A percentile compares a stretch with the other conserved stretches of the same genome.
phyloP scores from a whole-genome alignment of 202 grass and related monocot genomes.

The Elaeis oleifera region DNA sequence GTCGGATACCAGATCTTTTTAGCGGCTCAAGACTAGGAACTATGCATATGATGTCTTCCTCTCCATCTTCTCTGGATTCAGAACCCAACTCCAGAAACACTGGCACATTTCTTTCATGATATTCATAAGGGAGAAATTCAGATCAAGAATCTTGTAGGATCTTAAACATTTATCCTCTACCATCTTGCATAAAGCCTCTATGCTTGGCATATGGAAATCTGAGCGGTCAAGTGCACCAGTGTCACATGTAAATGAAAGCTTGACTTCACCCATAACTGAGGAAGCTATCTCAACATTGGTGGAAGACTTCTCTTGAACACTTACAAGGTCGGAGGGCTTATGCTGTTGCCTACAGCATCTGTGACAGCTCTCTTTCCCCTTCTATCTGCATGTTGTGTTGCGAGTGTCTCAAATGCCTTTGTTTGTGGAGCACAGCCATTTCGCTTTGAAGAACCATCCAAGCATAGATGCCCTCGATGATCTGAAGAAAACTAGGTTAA shows the following conservation, averaged over 20 bases:
- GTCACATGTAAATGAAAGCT: conserved; percentile 48
- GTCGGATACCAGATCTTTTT: conserved; percentile 4
- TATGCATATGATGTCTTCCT: conserved; percentile 13
- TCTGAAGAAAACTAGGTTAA: too few relatives aligned
- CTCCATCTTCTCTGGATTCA: conserved; percentile 25
- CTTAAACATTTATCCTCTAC: conserved; percentile 49
- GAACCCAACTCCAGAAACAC: conserved; percentile 28
- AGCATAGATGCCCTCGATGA: too few relatives aligned
- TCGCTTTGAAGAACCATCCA: too few relatives aligned
- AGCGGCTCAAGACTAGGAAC: conserved; percentile 6
- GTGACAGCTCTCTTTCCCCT: conserved; percentile 1
- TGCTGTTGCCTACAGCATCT: conserved; percentile 5
- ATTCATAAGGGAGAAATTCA: conserved; percentile 39
- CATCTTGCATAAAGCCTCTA: conserved; percentile 46
- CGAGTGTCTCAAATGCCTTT: too few relatives aligned
- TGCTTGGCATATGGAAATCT: conserved; percentile 39
- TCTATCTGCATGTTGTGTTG: conserved; percentile 5
- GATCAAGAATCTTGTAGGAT: conserved; percentile 43
- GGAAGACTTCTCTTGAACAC: conserved; percentile 21
- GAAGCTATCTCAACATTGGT: conserved; percentile 50
- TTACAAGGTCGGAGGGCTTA: conserved; percentile 16
- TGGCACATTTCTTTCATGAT: conserved; percentile 63
- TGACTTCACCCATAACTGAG: conserved; percentile 49
- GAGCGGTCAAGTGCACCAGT: conserved; percentile 5
- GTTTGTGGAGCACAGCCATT: too few relatives aligned